Evolutionary conservation across 495 filamentous ascomycete genomes (phyloP), one percentile per base, ranked within the genome.

Genomic region (Mytilinidion resinicola): DNA sequence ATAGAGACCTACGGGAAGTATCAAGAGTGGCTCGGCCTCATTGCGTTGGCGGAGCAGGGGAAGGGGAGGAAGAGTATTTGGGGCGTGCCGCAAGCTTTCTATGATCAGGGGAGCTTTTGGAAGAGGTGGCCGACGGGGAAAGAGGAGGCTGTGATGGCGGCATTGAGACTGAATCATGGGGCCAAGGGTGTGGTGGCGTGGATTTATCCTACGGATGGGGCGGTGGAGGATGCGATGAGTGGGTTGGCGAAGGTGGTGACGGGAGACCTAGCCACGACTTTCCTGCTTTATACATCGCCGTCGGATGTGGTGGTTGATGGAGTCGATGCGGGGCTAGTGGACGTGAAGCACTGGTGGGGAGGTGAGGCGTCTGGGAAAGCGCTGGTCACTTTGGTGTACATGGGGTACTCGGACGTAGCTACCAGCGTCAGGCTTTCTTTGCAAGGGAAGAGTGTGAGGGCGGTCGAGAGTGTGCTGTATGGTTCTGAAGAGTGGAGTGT

Each of bases 11-110:
- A 81, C 20, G 60, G 69, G 3, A 21, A 25, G 1, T 84, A 82
- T 61, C 65, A 75, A 43, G 63, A 65, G 10, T 75, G 74, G 58
- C 68, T 77, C 8, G 65, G 64, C 21, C 64, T 67, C 61, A 33
- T 1, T n/a, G 30, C 46, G 6, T 15, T n/a, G 12, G 46, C 46
- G 46, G 19, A 20, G 17, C 21, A 25, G n/a, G 46, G 46, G 17
- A 7, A n/a, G 46, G 42, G 42, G 7, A 75, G 72, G 2, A 85
- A 86, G 61, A 73, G 78, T 0, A 76, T 81, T 51, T 81, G 85
- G 74, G 76, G 77, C 46, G 82, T 82, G 15, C 78, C 84, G 9
- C 85, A 88, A 69, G 80, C 76, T 8, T 88, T 89, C 67, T 80
- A 79, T 41, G 80, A 81, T 19, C 74, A 81, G 54, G 76, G 77